phyloP scores from a whole-genome alignment of 768 basidiomycete genomes.

The Rhodotorula paludigena region DNA sequence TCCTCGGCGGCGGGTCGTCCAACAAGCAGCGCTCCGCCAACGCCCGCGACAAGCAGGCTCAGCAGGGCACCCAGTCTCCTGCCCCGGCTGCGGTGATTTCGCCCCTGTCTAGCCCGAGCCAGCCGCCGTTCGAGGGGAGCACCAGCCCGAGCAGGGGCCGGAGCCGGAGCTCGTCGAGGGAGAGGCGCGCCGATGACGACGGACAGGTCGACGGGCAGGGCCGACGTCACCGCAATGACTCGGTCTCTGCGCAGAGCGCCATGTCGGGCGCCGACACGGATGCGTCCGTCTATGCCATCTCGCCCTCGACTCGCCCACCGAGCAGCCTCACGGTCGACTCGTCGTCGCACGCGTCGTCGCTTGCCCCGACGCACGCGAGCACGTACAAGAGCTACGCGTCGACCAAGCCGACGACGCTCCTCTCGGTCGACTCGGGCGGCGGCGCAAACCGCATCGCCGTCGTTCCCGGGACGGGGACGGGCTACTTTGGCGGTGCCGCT shows the following conservation, averaged over 20 bases:
- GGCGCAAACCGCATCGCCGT: slow-evolving; percentile 51
- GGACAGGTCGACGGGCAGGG: not conserved
- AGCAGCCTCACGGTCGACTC: slow-evolving; percentile 49
- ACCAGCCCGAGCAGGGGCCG: not conserved
- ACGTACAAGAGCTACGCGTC: slow-evolving; percentile 53
- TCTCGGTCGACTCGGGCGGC: slow-evolving; percentile 68
- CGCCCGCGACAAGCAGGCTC: too few species aligned
- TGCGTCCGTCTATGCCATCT: slow-evolving; percentile 81
- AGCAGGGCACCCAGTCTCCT: too few species aligned
- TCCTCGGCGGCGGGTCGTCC: slow-evolving; percentile 13
- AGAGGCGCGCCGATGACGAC: not conserved
- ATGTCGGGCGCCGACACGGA: slow-evolving; percentile 78
- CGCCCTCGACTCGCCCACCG: slow-evolving; percentile 79
- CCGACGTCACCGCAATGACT: not conserved
- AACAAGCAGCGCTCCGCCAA: slow-evolving; percentile 16
- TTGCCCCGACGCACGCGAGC: slow-evolving; percentile 70
- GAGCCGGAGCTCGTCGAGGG: not conserved
- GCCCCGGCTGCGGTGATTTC: too few species aligned
- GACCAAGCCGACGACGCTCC: slow-evolving; percentile 88
- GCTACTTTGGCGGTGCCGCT: too few species aligned
- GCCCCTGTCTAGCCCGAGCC: too few species aligned
- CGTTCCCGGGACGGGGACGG: slow-evolving; percentile 50
- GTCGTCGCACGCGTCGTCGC: slow-evolving; percentile 53
- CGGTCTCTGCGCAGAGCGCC: not conserved
- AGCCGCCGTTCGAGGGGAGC: too few species aligned